These are phyloP conservation scores for Schwanniomyces polymorphus DNA, from an alignment of 805 yeast genomes.

Conservation along the genomic window DNA sequence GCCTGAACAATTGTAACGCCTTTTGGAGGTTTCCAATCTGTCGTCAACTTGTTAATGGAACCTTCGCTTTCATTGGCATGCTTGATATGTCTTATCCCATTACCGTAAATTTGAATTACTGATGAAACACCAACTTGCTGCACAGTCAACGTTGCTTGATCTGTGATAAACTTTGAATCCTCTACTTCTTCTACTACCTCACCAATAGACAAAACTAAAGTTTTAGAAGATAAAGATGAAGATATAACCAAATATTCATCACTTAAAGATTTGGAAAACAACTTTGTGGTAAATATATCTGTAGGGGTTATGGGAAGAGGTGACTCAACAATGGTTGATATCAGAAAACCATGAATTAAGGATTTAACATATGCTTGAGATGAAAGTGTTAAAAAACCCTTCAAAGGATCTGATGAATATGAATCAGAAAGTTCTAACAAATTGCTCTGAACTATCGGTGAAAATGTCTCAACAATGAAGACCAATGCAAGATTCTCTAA, in stretches of 20 bases:
- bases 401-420: constrained; percentile 13
- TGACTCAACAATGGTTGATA: constrained; percentile 66
- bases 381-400: constrained; percentile 25
- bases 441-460: constrained; percentile 47
- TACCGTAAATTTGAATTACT: constrained; percentile 68
- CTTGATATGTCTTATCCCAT: constrained; percentile 61
- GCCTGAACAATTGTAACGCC: constrained; percentile 66
- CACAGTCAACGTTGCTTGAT: constrained; percentile 64
- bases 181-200: constrained; percentile 76
- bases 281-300: constrained; percentile 63
- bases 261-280: constrained; percentile 39
- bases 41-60: constrained; percentile 28
- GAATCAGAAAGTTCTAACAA: constrained; percentile 14
- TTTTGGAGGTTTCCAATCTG: constrained; percentile 82
- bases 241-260: constrained; percentile 70
- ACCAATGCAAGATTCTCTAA: constrained; percentile 61
- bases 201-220: constrained; percentile 74
- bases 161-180: constrained; percentile 58
- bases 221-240: constrained; percentile 53
- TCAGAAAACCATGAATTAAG: constrained; percentile 57
- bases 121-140: constrained; percentile 65
- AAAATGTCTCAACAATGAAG: constrained; percentile 47
- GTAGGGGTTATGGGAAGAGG: constrained; percentile 68
- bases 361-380: constrained; percentile 49
- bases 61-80: constrained; percentile 14